Conservation (phyloP, 2,329 filamentous ascomycete genomes). For the Botryotinia globosa region DNA sequence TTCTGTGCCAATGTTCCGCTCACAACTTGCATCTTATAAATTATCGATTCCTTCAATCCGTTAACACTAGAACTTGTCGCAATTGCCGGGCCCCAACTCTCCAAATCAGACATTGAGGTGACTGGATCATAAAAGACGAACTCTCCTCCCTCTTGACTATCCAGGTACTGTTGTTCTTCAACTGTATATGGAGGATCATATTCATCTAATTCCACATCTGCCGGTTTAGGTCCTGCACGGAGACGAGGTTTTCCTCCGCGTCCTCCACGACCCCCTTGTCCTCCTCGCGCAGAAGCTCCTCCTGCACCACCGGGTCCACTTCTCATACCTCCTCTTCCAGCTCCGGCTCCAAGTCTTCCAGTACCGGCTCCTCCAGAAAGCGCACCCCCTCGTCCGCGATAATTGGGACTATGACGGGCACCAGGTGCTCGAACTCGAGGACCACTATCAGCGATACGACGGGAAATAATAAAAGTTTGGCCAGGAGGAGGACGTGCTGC, state of each 20-base stretch:
- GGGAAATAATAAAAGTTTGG: constrained; percentile 28
- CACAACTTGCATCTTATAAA: constrained; percentile 33
- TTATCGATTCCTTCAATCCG: constrained; percentile 31
- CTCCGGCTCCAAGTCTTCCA: constrained; percentile 26
- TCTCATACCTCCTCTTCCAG: constrained; percentile 29
- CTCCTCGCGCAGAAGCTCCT: constrained; percentile 4
- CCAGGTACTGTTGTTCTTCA: constrained; percentile 31
- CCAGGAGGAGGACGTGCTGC: constrained; percentile 32
- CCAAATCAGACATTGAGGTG: constrained; percentile 30
- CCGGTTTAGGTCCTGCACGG: neutral
- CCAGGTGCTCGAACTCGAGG: neutral
- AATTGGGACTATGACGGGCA: neutral
- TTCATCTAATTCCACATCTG: constrained; percentile 6
- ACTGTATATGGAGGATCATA: constrained; percentile 27
- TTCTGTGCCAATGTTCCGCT: constrained; percentile 26
- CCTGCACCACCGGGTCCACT: constrained; percentile 2
- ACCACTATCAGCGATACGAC: constrained; percentile 18
- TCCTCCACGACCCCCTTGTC: constrained; percentile 15
- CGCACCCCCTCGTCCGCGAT: constrained; percentile 16
- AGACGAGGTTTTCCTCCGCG: constrained; percentile 11
- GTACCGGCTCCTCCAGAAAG: neutral
- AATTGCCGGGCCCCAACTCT: constrained; percentile 29
- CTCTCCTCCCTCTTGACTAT: constrained; percentile 30
- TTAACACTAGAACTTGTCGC: constrained; percentile 26
- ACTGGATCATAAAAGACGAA: constrained; percentile 31